Base-by-base conservation (phyloP, 768 basidiomycete genomes). In the Termitomyces sp. region DNA sequence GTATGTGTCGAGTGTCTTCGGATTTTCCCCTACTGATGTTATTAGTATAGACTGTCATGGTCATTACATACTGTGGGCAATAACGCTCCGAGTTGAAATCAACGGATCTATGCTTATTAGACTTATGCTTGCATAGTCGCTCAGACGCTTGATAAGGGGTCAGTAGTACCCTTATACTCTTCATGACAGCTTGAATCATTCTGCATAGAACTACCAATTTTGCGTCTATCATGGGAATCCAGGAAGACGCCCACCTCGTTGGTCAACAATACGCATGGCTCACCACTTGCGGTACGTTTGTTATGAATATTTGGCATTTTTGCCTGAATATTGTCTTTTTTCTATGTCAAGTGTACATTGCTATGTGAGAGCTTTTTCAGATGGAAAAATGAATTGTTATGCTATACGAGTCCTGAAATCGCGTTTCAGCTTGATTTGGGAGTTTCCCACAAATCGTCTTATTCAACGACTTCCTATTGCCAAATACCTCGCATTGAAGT, bases 241-340 rank as follows among this genome's bases (percentile, higher is more conserved):
- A 65, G 7, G 64, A 71, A 56, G 79, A 81, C 60, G 74, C 75
- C 5, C 60, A 75, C 47, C 74, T 83, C 20, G 66, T 70, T 31
- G 80, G 81, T 0, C 80, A 82, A 65, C 72, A 80, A 63, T 81
- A 81, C 60, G 73, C 76, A 5, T 77, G 78, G 74, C 62, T 80
- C 7, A 78, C 77, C 15, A 78, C 77, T 45, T 79, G 77, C 59
- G 75, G 76, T 77, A 61, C 8, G 75, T 61, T 6, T 18, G 46
- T 42, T 48, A 39, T 29, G 10, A 51, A 22, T 29, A 5, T 41
- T 20, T n/a, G 24, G 16, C 39, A 45, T 29, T 46, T 54, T 22
- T 28, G 62, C 37, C 31, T 39, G 41, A 34, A 47, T 31, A 6
- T 37, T 2, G n/a, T 26, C 24, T 12, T 28, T n/a, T 18, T 34